Base-by-base conservation (phyloP, 208 protist species). In the Leishmania tropica region DNA sequence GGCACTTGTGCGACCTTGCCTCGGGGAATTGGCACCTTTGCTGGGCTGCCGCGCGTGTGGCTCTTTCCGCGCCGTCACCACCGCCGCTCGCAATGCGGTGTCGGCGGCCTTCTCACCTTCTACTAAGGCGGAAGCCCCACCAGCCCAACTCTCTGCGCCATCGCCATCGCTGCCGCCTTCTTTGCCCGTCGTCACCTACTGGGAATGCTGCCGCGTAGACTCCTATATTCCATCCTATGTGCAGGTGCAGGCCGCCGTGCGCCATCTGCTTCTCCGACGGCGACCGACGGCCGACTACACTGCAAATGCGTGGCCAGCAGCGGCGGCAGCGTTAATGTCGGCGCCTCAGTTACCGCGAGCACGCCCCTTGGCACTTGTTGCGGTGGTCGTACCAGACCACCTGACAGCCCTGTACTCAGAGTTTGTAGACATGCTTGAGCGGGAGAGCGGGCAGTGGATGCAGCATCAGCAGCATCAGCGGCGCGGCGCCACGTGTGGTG, bases 121-220 rank as follows among this genome's bases (percentile, higher is more conserved):
- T 42, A 48, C 68, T 5, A 73, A 13, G 24, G 68, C 24, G 19
- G 40, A 7, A 5, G 42, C 8, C 28, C 8, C 21, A 6, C 37
- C 68, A 31, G 68, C 68, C 35, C 48, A 19, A 45, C 45, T 7
- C 24, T 8, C 21, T 17, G 78, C 76, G n/a, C 76, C 28, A 60
- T 81, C 76, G n/a, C 76, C 28, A 3, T 58, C 62, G 48, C 51
- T 42, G 53, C n/a, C 7, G 73, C 19, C 48, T 24, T 42, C 48
- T 28, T 47, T n/a, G 8, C 31, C 37, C 74, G 74, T 17, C 24
- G 56, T 53, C n/a, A 76, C 74, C 6, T 54, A 68, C 51, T 83
- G 84, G 89, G 88, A 94, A 75, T 88, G 88, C 54, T 90, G 88
- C 78, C 88, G 89, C 47, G 89, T 94, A 8, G 91, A 94, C 80